A percentile compares a stretch with the other conserved stretches of the same genome.
phyloP scores from a whole-genome alignment of 148 eudicot species.

The Camellia granthamiana region DNA sequence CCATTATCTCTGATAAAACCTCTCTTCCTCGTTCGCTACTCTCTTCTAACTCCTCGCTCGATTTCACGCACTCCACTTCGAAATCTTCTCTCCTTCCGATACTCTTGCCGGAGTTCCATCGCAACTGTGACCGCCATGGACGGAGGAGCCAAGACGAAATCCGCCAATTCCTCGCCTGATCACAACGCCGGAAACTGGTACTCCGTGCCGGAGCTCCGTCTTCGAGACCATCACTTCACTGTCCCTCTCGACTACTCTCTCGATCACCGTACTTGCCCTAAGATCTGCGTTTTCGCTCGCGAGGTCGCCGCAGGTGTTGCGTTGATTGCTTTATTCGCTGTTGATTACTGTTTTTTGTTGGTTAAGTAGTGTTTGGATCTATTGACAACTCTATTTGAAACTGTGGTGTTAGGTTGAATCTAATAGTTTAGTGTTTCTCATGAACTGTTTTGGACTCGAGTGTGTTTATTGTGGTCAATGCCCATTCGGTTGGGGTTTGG shows the following conservation, averaged over 20 bases:
- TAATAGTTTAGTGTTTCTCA: too few relatives aligned
- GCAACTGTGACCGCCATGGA: conserved; percentile 28
- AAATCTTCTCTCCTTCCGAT: background rate
- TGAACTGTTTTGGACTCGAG: background rate
- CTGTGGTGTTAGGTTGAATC: background rate
- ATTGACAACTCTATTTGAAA: background rate
- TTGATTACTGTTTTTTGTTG: background rate
- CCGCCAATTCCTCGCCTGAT: conserved; percentile 19
- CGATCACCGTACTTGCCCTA: conserved; percentile 31
- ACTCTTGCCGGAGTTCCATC: conserved; percentile 22
- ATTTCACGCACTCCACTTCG: background rate
- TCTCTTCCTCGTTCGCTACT: conserved; percentile 7
- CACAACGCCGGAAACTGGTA: conserved; percentile 66
- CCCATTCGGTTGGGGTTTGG: background rate
- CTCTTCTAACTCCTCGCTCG: background rate
- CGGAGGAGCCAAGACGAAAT: conserved; percentile 10
- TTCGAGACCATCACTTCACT: conserved; percentile 76
- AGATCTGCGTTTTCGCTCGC: conserved; percentile 80
- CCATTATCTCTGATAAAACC: conserved; percentile 8
- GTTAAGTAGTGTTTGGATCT: background rate
- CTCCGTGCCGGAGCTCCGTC: conserved; percentile 85
- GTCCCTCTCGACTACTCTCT: conserved; percentile 86
- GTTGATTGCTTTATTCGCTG: background rate
- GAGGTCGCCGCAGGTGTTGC: conserved; percentile 73
- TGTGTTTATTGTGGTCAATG: background rate